Conservation (phyloP, 805 yeast genomes). For the Kregervanrija fluxuum region DNA sequence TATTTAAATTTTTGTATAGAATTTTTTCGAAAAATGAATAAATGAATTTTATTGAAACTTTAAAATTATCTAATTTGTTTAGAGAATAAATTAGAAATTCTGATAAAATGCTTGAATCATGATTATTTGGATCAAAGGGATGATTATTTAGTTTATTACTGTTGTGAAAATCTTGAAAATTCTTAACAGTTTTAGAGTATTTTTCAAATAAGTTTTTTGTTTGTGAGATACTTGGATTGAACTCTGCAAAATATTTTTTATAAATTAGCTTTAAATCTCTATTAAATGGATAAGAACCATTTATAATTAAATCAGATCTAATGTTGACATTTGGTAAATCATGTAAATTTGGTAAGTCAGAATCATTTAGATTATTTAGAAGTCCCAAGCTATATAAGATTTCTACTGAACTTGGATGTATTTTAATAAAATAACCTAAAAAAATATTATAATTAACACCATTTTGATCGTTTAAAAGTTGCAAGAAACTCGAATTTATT, state of each 20-base stretch:
- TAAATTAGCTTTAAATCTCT: conserved; percentile 9
- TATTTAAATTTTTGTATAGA: no score
- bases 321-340: conserved; percentile 8
- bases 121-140: conserved; percentile 13
- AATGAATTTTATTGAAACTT: no score
- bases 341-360: background rate
- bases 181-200: conserved; percentile 2
- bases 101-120: conserved; percentile 14
- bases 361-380: no score
- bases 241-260: conserved; percentile 5
- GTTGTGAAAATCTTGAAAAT: conserved; percentile 1
- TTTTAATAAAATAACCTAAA: conserved; percentile 7
- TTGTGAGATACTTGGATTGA: conserved; percentile 2
- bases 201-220: conserved; percentile 3
- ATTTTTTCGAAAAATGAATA: no score
- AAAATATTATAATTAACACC: conserved; percentile 5
- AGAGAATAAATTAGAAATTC: conserved; percentile 12
- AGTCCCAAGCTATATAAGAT: conserved; percentile 1
- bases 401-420: conserved; percentile 8
- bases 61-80: no score
- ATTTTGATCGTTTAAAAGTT: conserved; percentile 4
- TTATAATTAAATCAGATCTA: conserved; percentile 1
- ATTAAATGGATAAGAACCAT: conserved; percentile 1
- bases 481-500: conserved; percentile 8
- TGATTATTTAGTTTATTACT: conserved; percentile 4